These are phyloP conservation scores for Moricandia moricandioides DNA, from an alignment of 345 rosid genomes.

Conservation along the genomic window DNA sequence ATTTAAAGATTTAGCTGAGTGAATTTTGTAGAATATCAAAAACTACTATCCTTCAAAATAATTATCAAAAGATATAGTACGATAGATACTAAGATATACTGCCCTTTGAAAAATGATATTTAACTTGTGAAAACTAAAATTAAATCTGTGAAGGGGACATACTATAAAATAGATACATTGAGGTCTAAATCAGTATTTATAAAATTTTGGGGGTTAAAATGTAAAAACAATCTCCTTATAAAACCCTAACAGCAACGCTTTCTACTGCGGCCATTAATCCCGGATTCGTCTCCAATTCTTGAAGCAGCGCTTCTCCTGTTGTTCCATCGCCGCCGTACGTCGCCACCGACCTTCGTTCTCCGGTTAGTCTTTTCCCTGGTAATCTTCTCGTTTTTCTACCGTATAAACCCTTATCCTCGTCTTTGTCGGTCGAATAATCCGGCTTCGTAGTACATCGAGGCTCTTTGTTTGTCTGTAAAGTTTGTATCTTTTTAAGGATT, in stretches of 20 bases:
- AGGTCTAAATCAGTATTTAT: not conserved
- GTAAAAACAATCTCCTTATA: not conserved
- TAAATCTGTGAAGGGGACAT: not conserved
- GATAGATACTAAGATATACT: no score
- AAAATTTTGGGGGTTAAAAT: not conserved
- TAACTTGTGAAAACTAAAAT: not conserved
- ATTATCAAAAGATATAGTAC: no score
- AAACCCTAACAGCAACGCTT: not conserved
- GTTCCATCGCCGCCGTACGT: not conserved
- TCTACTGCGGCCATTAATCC: not conserved
- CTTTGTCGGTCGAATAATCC: no score
- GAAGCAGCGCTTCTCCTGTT: not conserved
- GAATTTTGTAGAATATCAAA: no score
- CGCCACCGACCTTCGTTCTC: slow-evolving; percentile 3
- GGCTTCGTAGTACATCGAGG: no score
- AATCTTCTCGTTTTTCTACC: not conserved
- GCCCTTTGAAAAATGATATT: no score
- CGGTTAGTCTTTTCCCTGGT: slow-evolving; percentile 1
- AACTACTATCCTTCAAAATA: no score
- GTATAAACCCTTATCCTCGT: not conserved
- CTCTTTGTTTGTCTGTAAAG: not conserved
- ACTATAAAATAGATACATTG: not conserved
- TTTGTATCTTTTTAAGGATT: no score
- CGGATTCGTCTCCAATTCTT: not conserved
- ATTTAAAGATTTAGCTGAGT: no score